Percentiles rank a stretch among this genome's conserved stretches.
Conservation (phyloP, 352 stramenopile species). For the Detonula confervacea region DNA sequence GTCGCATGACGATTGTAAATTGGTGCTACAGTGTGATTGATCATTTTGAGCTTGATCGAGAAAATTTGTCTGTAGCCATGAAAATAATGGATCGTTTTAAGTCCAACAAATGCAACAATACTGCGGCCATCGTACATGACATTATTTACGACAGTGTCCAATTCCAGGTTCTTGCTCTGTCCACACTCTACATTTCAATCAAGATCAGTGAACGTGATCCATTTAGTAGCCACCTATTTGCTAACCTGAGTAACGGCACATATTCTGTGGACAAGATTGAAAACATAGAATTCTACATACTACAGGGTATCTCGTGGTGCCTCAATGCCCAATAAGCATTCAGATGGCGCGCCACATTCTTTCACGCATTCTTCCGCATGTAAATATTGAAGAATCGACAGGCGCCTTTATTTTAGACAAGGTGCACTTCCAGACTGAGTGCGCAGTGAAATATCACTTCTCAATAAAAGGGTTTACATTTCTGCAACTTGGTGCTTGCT, state of each 20-base stretch:
- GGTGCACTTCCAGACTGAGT: not conserved
- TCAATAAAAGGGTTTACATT: no score
- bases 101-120: not conserved
- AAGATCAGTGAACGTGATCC: not conserved
- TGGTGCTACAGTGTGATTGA: constrained; percentile 65
- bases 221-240: not conserved
- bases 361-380: not conserved
- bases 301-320: not conserved
- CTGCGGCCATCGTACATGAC: not conserved
- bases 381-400: not conserved
- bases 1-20: constrained; percentile 50
- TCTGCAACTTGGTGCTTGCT: no score
- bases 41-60: constrained; percentile 57
- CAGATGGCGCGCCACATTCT: no score
- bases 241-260: not conserved
- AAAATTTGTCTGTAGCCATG: constrained; percentile 49
- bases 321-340: no score
- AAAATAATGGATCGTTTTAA: not conserved
- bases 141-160: not conserved
- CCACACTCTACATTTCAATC: not conserved
- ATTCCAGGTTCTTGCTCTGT: not conserved
- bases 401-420: not conserved
- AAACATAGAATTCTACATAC: not conserved
- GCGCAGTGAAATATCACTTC: not conserved
- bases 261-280: not conserved